phyloP scores from a whole-genome alignment of 169 alveolate genomes.

The Eimeria praecox region DNA sequence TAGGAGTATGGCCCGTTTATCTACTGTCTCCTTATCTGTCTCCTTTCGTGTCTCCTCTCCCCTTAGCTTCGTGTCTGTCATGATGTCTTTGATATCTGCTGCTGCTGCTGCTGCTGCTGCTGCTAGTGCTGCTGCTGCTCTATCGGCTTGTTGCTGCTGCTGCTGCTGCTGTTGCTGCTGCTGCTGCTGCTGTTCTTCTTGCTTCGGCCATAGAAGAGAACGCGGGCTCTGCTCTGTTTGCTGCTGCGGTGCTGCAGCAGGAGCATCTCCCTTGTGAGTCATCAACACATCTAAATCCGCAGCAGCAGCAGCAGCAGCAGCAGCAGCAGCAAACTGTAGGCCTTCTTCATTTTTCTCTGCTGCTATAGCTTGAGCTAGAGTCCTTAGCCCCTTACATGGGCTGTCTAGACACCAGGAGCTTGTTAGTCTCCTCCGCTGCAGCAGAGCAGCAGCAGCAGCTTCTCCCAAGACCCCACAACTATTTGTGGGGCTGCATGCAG shows the following conservation, averaged over 20 bases:
- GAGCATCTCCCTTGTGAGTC: neutral
- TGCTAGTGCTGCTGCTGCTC: neutral
- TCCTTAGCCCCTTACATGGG: neutral
- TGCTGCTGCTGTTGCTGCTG: neutral
- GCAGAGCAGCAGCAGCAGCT: slow-evolving; percentile 25
- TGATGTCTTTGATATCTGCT: neutral
- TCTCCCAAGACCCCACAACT: neutral
- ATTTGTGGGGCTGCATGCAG: slow-evolving; percentile 16
- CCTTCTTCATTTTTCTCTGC: neutral
- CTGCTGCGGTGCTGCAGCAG: neutral
- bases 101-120: slow-evolving; percentile 42
- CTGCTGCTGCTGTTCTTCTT: neutral
- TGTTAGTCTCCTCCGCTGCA: neutral
- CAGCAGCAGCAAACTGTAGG: neutral
- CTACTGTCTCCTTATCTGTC: neutral
- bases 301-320: too few relatives aligned
- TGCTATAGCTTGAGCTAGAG: neutral
- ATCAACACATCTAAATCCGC: neutral
- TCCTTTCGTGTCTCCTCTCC: neutral
- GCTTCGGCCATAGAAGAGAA: slow-evolving; percentile 29
- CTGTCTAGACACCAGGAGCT: slow-evolving; percentile 3
- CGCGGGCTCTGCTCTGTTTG: slow-evolving; percentile 2
- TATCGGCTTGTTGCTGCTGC: neutral
- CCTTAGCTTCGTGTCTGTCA: neutral
- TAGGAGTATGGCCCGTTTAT: neutral